phyloP scores from a whole-genome alignment of 169 alveolate species.

The Babesia divergens region DNA sequence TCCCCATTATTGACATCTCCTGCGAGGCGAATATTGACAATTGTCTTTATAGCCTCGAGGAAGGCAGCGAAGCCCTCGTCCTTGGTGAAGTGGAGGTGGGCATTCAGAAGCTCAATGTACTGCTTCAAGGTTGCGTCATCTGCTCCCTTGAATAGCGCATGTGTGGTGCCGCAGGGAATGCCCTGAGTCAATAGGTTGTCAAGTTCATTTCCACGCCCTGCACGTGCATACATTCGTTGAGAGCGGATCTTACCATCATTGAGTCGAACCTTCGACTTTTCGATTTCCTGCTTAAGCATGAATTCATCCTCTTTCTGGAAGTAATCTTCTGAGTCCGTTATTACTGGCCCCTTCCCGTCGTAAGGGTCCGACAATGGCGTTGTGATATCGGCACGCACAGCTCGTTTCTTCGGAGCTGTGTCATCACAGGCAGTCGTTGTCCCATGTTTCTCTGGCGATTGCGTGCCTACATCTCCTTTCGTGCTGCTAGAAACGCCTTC shows the following conservation, averaged over 20 bases:
- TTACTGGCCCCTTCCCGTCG: conserved; percentile 59
- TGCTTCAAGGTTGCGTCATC: neutral
- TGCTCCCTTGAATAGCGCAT: conserved; percentile 15
- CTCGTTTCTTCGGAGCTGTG: too few relatives aligned
- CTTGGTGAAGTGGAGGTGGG: conserved; percentile 20
- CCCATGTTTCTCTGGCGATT: too few relatives aligned
- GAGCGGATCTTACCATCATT: conserved; percentile 22
- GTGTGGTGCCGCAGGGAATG: neutral
- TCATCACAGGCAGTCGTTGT: too few relatives aligned
- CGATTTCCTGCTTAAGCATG: conserved; percentile 64
- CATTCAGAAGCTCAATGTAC: conserved; percentile 36
- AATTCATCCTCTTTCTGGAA: conserved; percentile 60
- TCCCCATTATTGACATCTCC: conserved; percentile 1
- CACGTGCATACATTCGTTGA: neutral
- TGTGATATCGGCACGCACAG: neutral
- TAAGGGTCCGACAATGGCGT: neutral
- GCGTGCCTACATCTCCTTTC: too few relatives aligned
- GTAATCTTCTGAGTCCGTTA: conserved; percentile 62
- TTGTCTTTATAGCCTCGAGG: conserved; percentile 10
- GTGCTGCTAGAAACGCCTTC: too few relatives aligned
- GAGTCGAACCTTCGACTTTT: conserved; percentile 39
- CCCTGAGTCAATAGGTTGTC: conserved; percentile 23
- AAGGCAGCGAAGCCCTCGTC: neutral
- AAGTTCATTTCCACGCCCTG: conserved; percentile 46
- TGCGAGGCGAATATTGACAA: conserved; percentile 6